Evolutionary conservation across 2,329 filamentous ascomycete genomes (phyloP), one percentile per base, ranked within the genome.

Genomic region (Cladosporium velox): DNA sequence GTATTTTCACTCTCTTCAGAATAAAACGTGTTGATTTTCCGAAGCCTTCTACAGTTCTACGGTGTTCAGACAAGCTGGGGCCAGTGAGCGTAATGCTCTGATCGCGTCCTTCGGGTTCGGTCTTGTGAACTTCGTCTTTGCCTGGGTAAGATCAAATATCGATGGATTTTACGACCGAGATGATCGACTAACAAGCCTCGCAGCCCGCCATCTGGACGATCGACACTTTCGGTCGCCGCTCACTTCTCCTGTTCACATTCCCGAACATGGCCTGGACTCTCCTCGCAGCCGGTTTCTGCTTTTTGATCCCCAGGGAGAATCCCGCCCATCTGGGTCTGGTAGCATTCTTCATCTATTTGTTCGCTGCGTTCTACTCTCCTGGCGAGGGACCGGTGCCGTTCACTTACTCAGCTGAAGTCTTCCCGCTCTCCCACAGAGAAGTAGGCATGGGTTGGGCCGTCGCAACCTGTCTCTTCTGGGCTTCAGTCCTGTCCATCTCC

Each of bases 401-500:
- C 32, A 71, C 70, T 3, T 77, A 77, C 65, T 74, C 70, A 3
- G 73, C 76, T 0, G 75, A 78, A 67, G 75, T 74, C 6, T 78
- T 77, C 58, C 75, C 75, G 0, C 69, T 77, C 1, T 72, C 68
- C 2, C 72, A 77, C 47, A 68, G 76, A 21, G 75, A 77, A 49
- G 66, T 76, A 2, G 75, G 74, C 14, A 72, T 72, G 64, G 63
- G 66, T 4, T 74, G 69, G 65, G 72, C 72, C 14, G 70, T 75
- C 14, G 73, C 80, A 35, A 83, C 79, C 11, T 83, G 80, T 62
- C 58, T 60, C 14, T 80, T 82, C 70, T 86, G 81, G 80, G 82
- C 82, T 2, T 77, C 81, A 4, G 79, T 85, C 1, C 75, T 85
- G 12, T 82, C 82, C 1, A 79, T 85, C 35, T 81, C 82, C 0